Percentiles rank a stretch among this genome's conserved stretches.
Conservation (phyloP, 169 alveolate genomes). For the Plasmodium gaboni region DNA sequence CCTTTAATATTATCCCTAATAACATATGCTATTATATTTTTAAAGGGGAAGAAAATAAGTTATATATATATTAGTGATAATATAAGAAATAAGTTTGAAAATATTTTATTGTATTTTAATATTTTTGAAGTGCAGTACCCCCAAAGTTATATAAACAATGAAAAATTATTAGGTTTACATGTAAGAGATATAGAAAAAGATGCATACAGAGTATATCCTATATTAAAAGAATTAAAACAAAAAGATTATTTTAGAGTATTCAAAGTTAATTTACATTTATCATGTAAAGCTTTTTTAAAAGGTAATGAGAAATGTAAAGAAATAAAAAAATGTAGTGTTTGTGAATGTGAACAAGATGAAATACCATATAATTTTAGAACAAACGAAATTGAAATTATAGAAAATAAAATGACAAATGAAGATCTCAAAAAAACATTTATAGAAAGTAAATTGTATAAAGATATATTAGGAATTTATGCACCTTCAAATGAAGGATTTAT, state of each 20-base stretch:
- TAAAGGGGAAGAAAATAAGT: slow-evolving; percentile 2
- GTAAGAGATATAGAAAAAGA: slow-evolving; percentile 53
- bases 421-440: slow-evolving; percentile 66
- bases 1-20: slow-evolving; percentile 4
- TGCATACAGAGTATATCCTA: slow-evolving; percentile 20
- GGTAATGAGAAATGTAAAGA: slow-evolving; percentile 53
- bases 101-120: slow-evolving; percentile 35
- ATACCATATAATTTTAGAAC: slow-evolving; percentile 57
- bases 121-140: slow-evolving; percentile 45
- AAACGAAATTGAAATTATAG: slow-evolving; percentile 49
- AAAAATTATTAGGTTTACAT: slow-evolving; percentile 29
- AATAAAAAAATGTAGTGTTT: slow-evolving; percentile 53
- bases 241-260: slow-evolving; percentile 63
- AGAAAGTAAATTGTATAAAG: slow-evolving; percentile 52
- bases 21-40: slow-evolving; percentile 5
- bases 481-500: slow-evolving; percentile 47
- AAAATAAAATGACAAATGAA: slow-evolving; percentile 28
- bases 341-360: slow-evolving; percentile 61
- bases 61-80: neutral
- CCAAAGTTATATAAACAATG: slow-evolving; percentile 10
- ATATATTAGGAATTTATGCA: slow-evolving; percentile 46
- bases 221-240: slow-evolving; percentile 42
- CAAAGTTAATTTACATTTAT: slow-evolving; percentile 41
- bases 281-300: slow-evolving; percentile 18
- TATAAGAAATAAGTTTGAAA: neutral